Evolutionary conservation across 2,329 filamentous ascomycete species (phyloP), one percentile per base, ranked within the genome.

Genomic region (Fusarium sp.): DNA sequence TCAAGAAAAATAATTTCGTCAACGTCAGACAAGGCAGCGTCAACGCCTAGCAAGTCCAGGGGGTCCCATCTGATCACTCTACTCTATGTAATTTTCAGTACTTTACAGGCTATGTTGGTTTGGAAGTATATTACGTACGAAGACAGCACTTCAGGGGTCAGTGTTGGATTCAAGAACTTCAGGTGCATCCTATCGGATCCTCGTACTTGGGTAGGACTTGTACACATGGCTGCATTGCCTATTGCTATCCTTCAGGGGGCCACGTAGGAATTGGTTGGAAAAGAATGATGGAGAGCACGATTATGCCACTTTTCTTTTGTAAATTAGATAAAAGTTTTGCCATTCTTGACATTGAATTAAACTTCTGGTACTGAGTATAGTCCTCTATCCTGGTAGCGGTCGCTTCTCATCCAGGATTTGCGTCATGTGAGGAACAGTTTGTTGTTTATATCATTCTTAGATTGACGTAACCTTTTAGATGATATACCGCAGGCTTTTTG

Each of bases 81-180:
- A 7, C 37, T 67, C 31, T 54, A 67, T 8, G 11, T 65, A 14
- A 58, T 60, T 11, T 49, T 60, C 30, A 25, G 43, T 16, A 30
- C 61, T 4, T 18, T 71, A 7, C 73, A 75, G 31, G 39, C n/a
- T 10, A 41, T 65, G n/a, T n/a, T 71, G 21, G 37, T 53, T 19
- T 34, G 34, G n/a, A 59, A 65, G 37, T 66, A 73, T 11, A 11
- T 62, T 3, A 65, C 62, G 16, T 64, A 65, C 16, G 62, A 62
- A 12, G 21, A 41, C 10, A 21, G 30, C 11, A 16, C n/a, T 10
- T 16, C 45, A 4, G 60, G 69, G 19, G 41, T 58, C 18, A 64
- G 60, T 10, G 31, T 63, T 30, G 71, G 69, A 4, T 75, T 74
- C 51, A 49, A 52, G 25, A 75, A 75, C 46, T 73, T 75, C 23